These are phyloP conservation scores for Pilasporangium apinafurcum DNA, from an alignment of 352 stramenopile species.

Conservation along the genomic window DNA sequence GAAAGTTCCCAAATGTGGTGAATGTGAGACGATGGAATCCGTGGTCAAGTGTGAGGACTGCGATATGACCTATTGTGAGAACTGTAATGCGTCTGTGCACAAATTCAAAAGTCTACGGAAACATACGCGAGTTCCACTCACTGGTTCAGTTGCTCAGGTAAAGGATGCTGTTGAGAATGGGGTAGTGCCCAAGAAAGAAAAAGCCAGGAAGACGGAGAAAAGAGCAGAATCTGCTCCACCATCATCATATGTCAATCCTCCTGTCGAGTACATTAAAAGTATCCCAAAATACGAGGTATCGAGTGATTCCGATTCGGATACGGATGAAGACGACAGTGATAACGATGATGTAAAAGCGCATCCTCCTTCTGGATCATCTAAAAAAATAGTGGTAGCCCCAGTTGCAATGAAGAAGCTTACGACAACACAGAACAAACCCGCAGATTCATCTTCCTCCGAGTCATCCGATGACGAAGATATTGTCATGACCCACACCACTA, in stretches of 20 bases:
- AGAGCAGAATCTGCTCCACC: conserved; percentile 2
- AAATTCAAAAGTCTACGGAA: conserved; percentile 66
- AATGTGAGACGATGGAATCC: conserved; percentile 36
- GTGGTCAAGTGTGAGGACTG: conserved; percentile 50
- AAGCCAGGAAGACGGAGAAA: conserved; percentile 1
- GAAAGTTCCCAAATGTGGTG: conserved; percentile 29
- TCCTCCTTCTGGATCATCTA: too few relatives aligned
- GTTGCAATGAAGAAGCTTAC: neutral
- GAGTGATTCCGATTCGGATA: conserved; percentile 38
- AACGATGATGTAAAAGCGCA: conserved; percentile 5
- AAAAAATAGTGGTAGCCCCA: neutral
- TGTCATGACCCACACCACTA: neutral
- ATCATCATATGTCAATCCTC: conserved; percentile 5
- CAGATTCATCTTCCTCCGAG: too few relatives aligned
- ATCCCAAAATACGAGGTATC: conserved; percentile 52
- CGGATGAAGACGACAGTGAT: conserved; percentile 11
- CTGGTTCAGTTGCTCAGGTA: neutral
- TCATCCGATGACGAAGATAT: too few relatives aligned
- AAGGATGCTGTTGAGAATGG: conserved; percentile 2
- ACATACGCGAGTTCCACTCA: conserved; percentile 25
- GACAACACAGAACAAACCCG: too few relatives aligned
- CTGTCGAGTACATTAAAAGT: conserved; percentile 41
- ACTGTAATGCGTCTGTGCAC: conserved; percentile 57
- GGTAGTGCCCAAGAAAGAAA: conserved; percentile 13
- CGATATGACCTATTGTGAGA: conserved; percentile 40